Evolutionary conservation across 345 rosid species (phyloP).

Genomic region (Excoecaria cochinchinensis): DNA sequence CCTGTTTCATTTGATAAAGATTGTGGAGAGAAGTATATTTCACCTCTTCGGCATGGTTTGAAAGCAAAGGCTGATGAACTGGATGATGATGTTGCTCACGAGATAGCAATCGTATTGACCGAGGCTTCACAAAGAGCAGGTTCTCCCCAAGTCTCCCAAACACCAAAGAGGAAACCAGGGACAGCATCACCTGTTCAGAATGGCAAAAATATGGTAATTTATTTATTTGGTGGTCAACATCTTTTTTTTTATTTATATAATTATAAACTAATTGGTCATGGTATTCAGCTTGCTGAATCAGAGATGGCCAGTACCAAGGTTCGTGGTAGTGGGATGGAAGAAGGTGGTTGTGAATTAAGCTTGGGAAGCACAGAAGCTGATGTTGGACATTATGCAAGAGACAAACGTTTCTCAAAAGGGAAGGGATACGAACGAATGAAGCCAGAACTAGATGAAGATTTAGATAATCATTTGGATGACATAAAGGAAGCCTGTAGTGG

Average conservation of each 20-base stretch:
- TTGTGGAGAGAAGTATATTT: constrained; percentile 44
- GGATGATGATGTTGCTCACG: constrained; percentile 78
- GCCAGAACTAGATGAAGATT: constrained; percentile 44
- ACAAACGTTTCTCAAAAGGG: constrained; percentile 41
- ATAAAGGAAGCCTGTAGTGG: constrained; percentile 83
- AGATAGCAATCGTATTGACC: constrained; percentile 68
- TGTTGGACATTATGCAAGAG: constrained; percentile 45
- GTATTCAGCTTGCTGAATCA: constrained; percentile 56
- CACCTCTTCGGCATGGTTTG: constrained; percentile 56
- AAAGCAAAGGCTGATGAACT: constrained; percentile 45
- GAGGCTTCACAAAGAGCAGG: constrained; percentile 77
- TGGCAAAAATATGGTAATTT: constrained; percentile 52
- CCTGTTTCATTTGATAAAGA: constrained; percentile 64
- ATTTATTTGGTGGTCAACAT: constrained; percentile 18
- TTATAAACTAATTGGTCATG: constrained; percentile 30
- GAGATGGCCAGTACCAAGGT: constrained; percentile 66
- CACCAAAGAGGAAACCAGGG: constrained; percentile 53
- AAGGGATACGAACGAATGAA: constrained; percentile 47
- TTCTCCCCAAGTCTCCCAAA: constrained; percentile 55
- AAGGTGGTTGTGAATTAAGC: constrained; percentile 65
- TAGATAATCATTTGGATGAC: constrained; percentile 57
- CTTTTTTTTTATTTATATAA: background rate
- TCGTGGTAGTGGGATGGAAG: constrained; percentile 56
- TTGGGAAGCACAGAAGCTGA: constrained; percentile 76
- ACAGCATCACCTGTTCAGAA: constrained; percentile 46